Percentiles rank a stretch among this genome's conserved stretches.
Evolutionary conservation across 192 early-diverging fungal genomes (phyloP).

Genomic region (Linnemannia schmuckeri): DNA sequence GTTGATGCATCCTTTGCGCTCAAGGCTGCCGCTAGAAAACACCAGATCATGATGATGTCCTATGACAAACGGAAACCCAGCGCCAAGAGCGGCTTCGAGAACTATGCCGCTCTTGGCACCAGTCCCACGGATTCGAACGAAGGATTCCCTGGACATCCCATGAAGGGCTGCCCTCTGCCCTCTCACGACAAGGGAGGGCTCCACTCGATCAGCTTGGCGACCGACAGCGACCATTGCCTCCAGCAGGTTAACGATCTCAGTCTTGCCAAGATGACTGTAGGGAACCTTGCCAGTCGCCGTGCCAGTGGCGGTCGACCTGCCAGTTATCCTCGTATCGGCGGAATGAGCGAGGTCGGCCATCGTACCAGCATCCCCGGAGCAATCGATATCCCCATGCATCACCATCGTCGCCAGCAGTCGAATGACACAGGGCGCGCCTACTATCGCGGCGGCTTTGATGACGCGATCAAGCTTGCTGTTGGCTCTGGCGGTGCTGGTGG

Average conservation of each 20-base stretch:
- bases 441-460: background rate
- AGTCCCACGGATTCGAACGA: constrained; percentile 1
- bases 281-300: background rate
- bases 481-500: background rate
- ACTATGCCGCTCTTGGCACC: background rate
- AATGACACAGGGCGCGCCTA: background rate
- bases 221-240: background rate
- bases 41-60: constrained; percentile 5
- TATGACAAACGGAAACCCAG: constrained; percentile 1
- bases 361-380: background rate
- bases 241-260: background rate
- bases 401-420: background rate
- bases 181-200: background rate
- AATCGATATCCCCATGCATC: background rate
- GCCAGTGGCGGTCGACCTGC: background rate
- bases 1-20: background rate
- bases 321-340: background rate
- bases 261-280: background rate
- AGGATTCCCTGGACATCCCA: background rate
- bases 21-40: background rate
- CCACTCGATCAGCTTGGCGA: background rate
- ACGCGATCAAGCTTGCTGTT: background rate
- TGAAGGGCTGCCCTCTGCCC: background rate
- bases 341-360: background rate
- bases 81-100: background rate